Evolutionary conservation across 176 grass and related monocot species (phyloP).

Genomic region (Oryza meyeriana): DNA sequence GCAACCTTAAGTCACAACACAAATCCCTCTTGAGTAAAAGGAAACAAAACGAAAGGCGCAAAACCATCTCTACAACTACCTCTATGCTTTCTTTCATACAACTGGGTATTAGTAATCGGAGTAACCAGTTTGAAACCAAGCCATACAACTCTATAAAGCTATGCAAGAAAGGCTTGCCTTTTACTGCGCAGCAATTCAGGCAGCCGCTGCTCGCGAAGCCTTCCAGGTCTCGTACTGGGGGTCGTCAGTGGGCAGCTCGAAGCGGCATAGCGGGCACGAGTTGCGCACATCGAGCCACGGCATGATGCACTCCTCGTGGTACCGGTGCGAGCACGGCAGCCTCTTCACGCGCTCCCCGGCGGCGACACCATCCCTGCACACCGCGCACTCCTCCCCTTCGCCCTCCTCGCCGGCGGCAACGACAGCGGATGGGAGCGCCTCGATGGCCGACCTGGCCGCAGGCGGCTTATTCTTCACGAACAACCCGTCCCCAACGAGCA

Average conservation of each 20-base stretch:
- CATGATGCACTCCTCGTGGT: slow-evolving; percentile 87
- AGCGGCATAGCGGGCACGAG: slow-evolving; percentile 91
- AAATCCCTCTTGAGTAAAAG: slow-evolving; percentile 7
- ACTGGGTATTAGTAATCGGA: slow-evolving; percentile 4
- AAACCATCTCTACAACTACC: slow-evolving; percentile 34
- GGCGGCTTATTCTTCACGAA: slow-evolving; percentile 56
- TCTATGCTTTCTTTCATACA: slow-evolving; percentile 36
- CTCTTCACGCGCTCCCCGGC: slow-evolving; percentile 54
- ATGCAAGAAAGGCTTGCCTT: background rate
- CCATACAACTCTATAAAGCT: slow-evolving; percentile 27
- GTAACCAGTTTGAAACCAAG: slow-evolving; percentile 18
- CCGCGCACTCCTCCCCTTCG: slow-evolving; percentile 57
- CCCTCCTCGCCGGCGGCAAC: slow-evolving; percentile 38
- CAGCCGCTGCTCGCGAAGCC: background rate
- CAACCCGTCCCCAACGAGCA: slow-evolving; percentile 60
- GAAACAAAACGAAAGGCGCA: background rate
- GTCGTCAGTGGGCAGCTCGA: slow-evolving; percentile 85
- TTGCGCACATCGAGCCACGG: slow-evolving; percentile 87
- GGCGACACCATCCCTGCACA: slow-evolving; percentile 65
- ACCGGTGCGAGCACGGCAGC: slow-evolving; percentile 79
- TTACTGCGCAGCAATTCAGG: slow-evolving; percentile 21
- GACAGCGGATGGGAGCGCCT: slow-evolving; percentile 50
- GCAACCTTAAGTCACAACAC: background rate
- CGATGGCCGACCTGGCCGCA: slow-evolving; percentile 47
- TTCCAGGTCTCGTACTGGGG: slow-evolving; percentile 78